phyloP scores from a whole-genome alignment of 768 basidiomycete genomes.

The Pleurotus tuber-regium region DNA sequence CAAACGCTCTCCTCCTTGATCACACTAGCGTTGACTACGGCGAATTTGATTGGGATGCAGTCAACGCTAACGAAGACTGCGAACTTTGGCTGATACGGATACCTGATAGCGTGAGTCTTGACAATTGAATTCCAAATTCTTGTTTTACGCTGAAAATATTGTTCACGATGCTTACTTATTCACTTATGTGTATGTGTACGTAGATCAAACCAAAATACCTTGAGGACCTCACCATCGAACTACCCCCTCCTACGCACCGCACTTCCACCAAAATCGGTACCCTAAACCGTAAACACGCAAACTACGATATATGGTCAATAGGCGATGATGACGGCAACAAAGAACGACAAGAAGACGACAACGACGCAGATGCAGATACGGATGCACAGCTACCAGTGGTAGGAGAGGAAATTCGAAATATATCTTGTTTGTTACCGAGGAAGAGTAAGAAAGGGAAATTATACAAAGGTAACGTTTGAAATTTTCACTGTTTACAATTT shows the following conservation, averaged over 20 bases:
- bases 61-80: constrained; percentile 52
- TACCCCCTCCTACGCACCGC: constrained; percentile 32
- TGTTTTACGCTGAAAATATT: background rate
- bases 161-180: constrained; percentile 6
- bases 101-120: constrained; percentile 58
- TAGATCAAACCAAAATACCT: constrained; percentile 70
- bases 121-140: background rate
- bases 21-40: constrained; percentile 39
- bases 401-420: constrained; percentile 60
- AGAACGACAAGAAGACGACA: no score
- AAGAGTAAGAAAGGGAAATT: constrained; percentile 57
- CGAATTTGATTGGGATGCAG: constrained; percentile 66
- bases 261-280: constrained; percentile 45
- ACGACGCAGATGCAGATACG: constrained; percentile 23
- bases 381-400: constrained; percentile 34
- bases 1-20: constrained; percentile 47
- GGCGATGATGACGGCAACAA: constrained; percentile 30
- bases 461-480: constrained; percentile 44
- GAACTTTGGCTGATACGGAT: constrained; percentile 74
- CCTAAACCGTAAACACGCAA: constrained; percentile 49
- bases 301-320: constrained; percentile 68
- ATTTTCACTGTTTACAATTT: background rate
- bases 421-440: constrained; percentile 66
- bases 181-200: background rate
- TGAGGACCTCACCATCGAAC: constrained; percentile 46